Evolutionary conservation across 148 eudicot species (phyloP).

Genomic region (Drosera capensis): DNA sequence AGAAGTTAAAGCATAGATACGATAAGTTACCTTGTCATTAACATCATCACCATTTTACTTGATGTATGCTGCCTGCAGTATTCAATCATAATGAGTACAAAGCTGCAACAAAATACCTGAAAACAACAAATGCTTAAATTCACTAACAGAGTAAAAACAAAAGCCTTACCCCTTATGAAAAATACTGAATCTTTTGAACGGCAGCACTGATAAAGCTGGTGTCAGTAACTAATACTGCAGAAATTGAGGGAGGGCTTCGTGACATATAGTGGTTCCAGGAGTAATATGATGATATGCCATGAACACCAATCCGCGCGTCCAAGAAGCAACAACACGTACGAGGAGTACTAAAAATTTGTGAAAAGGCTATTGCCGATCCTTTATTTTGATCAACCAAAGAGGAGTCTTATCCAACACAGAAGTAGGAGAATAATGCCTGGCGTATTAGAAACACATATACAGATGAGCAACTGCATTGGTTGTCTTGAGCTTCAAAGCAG

Average conservation of each 20-base stretch:
- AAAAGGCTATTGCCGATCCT: constrained; percentile 61
- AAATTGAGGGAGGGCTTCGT: constrained; percentile 56
- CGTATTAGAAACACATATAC: background rate
- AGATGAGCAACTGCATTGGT: too few relatives aligned
- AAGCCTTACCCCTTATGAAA: constrained; percentile 37
- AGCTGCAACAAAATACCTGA: constrained; percentile 62
- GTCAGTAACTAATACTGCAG: constrained; percentile 43
- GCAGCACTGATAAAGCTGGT: constrained; percentile 68
- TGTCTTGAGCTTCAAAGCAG: too few relatives aligned
- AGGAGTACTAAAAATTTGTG: constrained; percentile 44
- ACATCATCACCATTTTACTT: too few relatives aligned
- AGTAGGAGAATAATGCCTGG: too few relatives aligned
- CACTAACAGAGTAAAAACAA: constrained; percentile 1
- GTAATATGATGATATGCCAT: constrained; percentile 78
- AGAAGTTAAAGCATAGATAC: too few relatives aligned
- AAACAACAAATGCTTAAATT: constrained; percentile 4
- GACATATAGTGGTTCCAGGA: constrained; percentile 53
- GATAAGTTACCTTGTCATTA: too few relatives aligned
- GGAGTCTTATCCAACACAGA: background rate
- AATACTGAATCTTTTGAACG: constrained; percentile 45
- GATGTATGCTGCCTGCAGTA: too few relatives aligned
- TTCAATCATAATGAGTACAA: constrained; percentile 65
- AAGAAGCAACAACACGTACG: constrained; percentile 46
- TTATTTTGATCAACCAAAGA: constrained; percentile 13
- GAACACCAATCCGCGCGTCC: constrained; percentile 65